Evolutionary conservation across 305 asterid species (phyloP).

Genomic region (Fraxinus paxiana): DNA sequence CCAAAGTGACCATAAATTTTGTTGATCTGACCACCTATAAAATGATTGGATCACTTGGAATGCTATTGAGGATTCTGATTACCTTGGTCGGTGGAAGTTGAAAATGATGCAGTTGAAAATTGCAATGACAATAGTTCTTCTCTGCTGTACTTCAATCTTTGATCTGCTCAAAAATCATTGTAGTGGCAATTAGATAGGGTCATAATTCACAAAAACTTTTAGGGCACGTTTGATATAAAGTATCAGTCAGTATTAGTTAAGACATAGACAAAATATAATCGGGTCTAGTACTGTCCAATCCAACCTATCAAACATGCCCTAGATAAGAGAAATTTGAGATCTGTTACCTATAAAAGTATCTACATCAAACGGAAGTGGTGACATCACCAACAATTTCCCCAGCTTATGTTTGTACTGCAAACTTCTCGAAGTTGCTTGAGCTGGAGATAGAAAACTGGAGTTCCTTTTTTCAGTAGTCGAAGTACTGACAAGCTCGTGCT

Average conservation of each 20-base stretch:
- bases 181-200: conserved; percentile 8
- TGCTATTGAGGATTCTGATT: conserved; percentile 17
- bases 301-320: neutral
- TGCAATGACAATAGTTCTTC: conserved; percentile 64
- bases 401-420: conserved; percentile 30
- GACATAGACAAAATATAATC: neutral
- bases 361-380: conserved; percentile 27
- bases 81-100: conserved; percentile 25
- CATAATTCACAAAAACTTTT: neutral
- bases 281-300: neutral
- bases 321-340: neutral
- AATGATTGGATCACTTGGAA: neutral
- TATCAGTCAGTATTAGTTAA: neutral
- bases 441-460: conserved; percentile 30
- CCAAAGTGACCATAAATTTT: neutral
- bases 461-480: conserved; percentile 26
- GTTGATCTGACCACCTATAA: neutral
- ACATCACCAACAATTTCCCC: conserved; percentile 24
- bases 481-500: conserved; percentile 50
- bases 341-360: conserved; percentile 47
- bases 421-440: conserved; percentile 26
- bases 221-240: neutral
- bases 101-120: conserved; percentile 30
- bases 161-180: conserved; percentile 54
- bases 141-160: conserved; percentile 74